Conservation (phyloP, 345 rosid species). For the Excoecaria agallocha region DNA sequence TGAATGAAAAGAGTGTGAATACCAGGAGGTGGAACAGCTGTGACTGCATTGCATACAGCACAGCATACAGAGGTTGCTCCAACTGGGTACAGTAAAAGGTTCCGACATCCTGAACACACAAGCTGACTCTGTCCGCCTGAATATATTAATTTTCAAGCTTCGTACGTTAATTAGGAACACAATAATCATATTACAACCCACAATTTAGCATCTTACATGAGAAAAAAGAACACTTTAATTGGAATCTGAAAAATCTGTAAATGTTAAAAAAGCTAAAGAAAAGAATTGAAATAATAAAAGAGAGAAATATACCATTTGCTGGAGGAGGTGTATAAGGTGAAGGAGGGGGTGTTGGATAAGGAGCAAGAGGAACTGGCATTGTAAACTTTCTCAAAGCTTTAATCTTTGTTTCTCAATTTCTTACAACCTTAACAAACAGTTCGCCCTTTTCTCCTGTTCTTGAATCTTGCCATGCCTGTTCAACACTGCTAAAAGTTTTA, state of each 20-base stretch:
- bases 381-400: constrained; percentile 23
- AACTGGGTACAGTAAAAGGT: constrained; percentile 80
- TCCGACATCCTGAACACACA: constrained; percentile 96
- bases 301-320: constrained; percentile 48
- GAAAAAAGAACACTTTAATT: constrained; percentile 1
- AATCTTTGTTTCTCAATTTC: constrained; percentile 23
- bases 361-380: constrained; percentile 99
- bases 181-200: not conserved
- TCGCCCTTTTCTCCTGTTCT: constrained; percentile 44
- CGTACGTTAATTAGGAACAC: too few species aligned
- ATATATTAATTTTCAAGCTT: too few species aligned
- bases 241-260: constrained; percentile 6
- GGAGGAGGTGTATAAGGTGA: constrained; percentile 58
- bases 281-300: too few species aligned
- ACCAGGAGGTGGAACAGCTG: constrained; percentile 96
- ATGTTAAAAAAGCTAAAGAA: too few species aligned
- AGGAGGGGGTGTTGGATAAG: constrained; percentile 75
- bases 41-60: constrained; percentile 98
- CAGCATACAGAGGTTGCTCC: constrained; percentile 97
- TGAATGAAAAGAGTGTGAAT: constrained; percentile 6
- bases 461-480: constrained; percentile 43
- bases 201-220: not conserved
- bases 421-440: constrained; percentile 28
- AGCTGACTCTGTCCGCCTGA: constrained; percentile 79
- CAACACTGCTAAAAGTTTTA: constrained; percentile 8